phyloP scores from a whole-genome alignment of 2,329 filamentous ascomycete genomes.

The Diaporthe humulicola region DNA sequence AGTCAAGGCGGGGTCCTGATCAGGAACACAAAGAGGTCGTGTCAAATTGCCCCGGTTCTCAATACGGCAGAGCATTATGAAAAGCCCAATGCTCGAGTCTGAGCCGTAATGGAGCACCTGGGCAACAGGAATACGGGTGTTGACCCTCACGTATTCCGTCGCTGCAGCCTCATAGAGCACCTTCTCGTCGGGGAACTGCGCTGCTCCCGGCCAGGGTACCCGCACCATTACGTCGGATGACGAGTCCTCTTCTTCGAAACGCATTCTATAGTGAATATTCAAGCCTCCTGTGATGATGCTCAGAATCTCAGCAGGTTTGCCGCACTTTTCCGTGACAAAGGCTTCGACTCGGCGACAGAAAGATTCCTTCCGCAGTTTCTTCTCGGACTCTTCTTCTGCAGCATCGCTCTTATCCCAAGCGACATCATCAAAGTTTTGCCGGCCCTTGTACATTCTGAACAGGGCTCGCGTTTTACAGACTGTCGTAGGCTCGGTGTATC shows the following conservation, averaged over 20 bases:
- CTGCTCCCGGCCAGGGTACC: not conserved
- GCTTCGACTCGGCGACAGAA: not conserved
- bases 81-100: not conserved
- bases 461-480: not conserved
- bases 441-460: conserved; percentile 1
- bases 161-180: conserved; percentile 7
- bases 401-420: not conserved
- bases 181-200: conserved; percentile 3
- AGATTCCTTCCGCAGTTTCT: not conserved
- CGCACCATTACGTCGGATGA: conserved; percentile 12
- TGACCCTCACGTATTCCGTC: not conserved
- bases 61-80: not conserved
- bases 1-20: not conserved
- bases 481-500: too few relatives aligned
- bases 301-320: not conserved
- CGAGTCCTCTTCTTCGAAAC: not conserved
- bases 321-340: not conserved
- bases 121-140: not conserved
- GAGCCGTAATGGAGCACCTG: not conserved
- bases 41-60: not conserved
- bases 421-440: not conserved
- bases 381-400: not conserved
- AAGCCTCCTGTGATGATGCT: not conserved
- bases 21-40: not conserved
- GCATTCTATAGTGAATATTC: conserved; percentile 24